Conservation (phyloP, 1,284 basidiomycete species). For the Coniferiporia weirii region DNA sequence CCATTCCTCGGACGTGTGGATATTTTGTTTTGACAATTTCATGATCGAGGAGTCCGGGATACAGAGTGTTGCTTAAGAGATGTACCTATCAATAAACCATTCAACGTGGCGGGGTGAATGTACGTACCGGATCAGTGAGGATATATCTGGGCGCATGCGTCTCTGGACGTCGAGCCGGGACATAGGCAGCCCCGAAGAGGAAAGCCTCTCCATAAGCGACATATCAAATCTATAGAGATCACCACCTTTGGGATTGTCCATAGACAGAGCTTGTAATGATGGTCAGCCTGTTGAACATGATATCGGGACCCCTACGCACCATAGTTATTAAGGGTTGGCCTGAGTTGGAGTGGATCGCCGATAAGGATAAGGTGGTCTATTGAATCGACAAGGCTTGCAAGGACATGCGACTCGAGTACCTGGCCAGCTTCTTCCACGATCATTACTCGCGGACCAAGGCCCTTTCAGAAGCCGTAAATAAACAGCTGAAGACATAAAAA, state of each 20-base stretch:
- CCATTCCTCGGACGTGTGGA: slow-evolving; percentile 50
- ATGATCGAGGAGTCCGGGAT: slow-evolving; percentile 55
- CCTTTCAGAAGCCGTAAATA: slow-evolving; percentile 29
- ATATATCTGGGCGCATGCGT: slow-evolving; percentile 41
- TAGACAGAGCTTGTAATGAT: slow-evolving; percentile 31
- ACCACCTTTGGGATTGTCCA: slow-evolving; percentile 33
- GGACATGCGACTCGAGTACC: slow-evolving; percentile 68
- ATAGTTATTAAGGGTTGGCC: slow-evolving; percentile 62
- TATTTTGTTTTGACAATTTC: slow-evolving; percentile 43
- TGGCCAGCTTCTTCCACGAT: slow-evolving; percentile 73
- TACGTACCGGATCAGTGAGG: slow-evolving; percentile 33
- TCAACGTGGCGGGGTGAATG: background rate
- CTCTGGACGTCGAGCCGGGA: slow-evolving; percentile 37
- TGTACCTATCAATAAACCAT: background rate
- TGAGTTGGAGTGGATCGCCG: slow-evolving; percentile 66
- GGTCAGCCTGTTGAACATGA: background rate
- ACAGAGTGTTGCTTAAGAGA: slow-evolving; percentile 48
- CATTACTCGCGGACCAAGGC: slow-evolving; percentile 47
- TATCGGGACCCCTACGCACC: slow-evolving; percentile 30
- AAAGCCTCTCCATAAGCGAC: slow-evolving; percentile 44
- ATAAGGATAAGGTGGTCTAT: slow-evolving; percentile 63
- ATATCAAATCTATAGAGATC: slow-evolving; percentile 39
- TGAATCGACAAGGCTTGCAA: slow-evolving; percentile 55
- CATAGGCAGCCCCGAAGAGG: slow-evolving; percentile 34
- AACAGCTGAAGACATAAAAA: background rate